A percentile compares a stretch with the other conserved stretches of the same genome.
Conservation (phyloP, 1,284 basidiomycete genomes). For the Trichosporon coremiiforme region DNA sequence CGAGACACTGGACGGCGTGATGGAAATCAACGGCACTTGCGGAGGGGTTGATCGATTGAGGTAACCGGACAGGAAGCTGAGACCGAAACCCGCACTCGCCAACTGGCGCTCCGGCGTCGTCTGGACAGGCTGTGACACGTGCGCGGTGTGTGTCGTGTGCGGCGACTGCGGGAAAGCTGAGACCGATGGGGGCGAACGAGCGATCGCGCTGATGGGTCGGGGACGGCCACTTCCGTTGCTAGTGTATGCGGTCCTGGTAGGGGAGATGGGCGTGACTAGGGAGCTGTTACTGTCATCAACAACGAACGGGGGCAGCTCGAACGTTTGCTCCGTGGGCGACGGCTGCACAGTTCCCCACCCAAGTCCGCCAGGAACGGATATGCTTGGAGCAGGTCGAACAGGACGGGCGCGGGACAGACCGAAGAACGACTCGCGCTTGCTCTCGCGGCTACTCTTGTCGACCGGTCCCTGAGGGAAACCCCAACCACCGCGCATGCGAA, state of each 20-base stretch:
- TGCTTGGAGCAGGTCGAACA: conserved; percentile 27
- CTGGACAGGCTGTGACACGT: not conserved
- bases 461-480: conserved; percentile 43
- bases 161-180: conserved; percentile 4
- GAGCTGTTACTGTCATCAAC: conserved; percentile 30
- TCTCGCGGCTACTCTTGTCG: conserved; percentile 26
- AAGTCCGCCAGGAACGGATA: conserved; percentile 17
- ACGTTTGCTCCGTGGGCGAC: conserved; percentile 19
- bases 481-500: conserved; percentile 44
- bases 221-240: not conserved
- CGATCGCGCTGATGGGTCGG: conserved; percentile 5
- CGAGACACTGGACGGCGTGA: conserved; percentile 29
- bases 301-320: conserved; percentile 35
- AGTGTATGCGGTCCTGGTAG: not conserved
- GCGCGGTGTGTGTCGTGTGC: not conserved
- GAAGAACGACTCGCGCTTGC: conserved; percentile 53
- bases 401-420: conserved; percentile 41
- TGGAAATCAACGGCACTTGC: conserved; percentile 27
- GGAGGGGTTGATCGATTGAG: conserved; percentile 25
- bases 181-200: conserved; percentile 7
- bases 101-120: conserved; percentile 27
- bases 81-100: conserved; percentile 20
- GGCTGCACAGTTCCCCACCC: conserved; percentile 12
- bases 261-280: conserved; percentile 31
- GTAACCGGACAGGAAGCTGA: conserved; percentile 35